Base-by-base conservation (phyloP, 805 yeast genomes). In the Saturnispora sanitii region DNA sequence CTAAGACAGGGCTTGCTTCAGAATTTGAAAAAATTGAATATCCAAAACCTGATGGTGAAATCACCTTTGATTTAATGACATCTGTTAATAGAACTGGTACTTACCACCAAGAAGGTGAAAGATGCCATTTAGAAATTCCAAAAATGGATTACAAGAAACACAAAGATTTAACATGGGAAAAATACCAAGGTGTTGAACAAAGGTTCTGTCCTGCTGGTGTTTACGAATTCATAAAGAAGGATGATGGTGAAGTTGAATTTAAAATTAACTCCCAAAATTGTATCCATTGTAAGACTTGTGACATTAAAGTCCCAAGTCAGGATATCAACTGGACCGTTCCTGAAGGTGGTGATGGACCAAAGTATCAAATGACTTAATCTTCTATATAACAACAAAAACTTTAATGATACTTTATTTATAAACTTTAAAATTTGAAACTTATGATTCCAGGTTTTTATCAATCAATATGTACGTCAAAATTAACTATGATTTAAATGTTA, bases 161-260 rank as follows among this genome's bases (percentile, higher is more conserved):
- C 60, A 76, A 94, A 0, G 69, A 71, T 31, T 63, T 59, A 12
- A 66, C 86, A 20, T 92, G 73, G 63, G 87, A 90, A 11, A 76
- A 70, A 49, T 92, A 66, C 65, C 68, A 83, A 58, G 98, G 98
- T 17, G 70, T 92, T 17, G 98, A 92, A 61, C 79, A 77, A 55
- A 68, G 94, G 46, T 92, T 92, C 67, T 92, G 98, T 56, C 98
- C 98, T 3, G 98, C 98, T 18, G 98, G 98, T 19, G 98, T 92
- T 11, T 92, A 92, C 61, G 98, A 92, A 64, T 92, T 85, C 54
- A 60, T 71, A 18, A 79, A 80, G 47, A 44, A 45, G 34, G 37
- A 37, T 17, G 30, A 37, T 40, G 37, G 36, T 8, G 92, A 83
- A 56, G 92, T 86, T 15, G 74, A 77, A 55, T 90, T 92, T 64